A percentile compares a stretch with the other conserved stretches of the same genome.
phyloP scores from a whole-genome alignment of 129 eudicot species.

The Daucus carota region DNA sequence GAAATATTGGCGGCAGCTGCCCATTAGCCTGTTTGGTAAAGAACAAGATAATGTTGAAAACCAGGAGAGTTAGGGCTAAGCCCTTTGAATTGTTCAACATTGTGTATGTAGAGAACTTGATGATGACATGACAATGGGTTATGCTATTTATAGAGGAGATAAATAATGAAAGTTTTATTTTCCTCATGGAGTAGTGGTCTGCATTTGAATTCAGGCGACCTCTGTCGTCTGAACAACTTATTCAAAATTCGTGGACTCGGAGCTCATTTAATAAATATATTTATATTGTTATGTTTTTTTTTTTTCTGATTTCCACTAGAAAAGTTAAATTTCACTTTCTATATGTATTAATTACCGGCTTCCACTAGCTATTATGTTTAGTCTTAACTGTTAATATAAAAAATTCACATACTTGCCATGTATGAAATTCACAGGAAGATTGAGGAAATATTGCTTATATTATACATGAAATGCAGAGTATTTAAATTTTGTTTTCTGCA shows the following conservation, averaged over 20 bases:
- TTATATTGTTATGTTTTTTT: too few species aligned
- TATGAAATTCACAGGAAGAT: too few species aligned
- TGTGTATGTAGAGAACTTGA: background rate
- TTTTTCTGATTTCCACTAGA: too few species aligned
- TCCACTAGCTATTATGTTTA: too few species aligned
- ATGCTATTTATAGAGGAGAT: background rate
- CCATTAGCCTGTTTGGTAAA: background rate
- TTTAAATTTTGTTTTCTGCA: too few species aligned
- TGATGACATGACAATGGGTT: background rate
- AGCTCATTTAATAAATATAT: background rate
- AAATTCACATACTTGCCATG: too few species aligned
- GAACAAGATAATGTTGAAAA: background rate
- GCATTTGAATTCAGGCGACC: background rate
- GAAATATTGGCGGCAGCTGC: background rate
- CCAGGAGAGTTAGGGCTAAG: background rate
- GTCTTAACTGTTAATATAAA: too few species aligned
- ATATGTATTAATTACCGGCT: too few species aligned
- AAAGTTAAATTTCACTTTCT: too few species aligned
- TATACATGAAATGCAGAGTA: too few species aligned
- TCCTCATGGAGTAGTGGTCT: background rate
- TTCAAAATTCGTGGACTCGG: background rate
- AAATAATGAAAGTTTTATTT: background rate
- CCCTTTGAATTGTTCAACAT: background rate
- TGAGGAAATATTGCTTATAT: too few species aligned
- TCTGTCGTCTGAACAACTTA: background rate